These are phyloP conservation scores for Sugiyamaella xylanicola DNA, from an alignment of 1,139 yeast species.

Conservation along the genomic window DNA sequence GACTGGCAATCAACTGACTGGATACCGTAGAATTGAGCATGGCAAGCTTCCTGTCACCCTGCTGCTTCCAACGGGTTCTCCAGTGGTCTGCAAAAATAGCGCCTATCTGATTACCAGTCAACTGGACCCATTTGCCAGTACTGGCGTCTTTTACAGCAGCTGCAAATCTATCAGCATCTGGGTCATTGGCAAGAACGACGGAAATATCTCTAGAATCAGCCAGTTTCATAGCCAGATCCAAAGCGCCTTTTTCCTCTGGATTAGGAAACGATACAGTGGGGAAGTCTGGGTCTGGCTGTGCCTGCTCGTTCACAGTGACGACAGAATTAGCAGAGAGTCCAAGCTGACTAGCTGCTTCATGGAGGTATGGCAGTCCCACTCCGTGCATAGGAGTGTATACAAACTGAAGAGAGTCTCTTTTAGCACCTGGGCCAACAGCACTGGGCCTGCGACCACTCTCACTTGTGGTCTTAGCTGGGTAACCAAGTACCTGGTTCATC, in stretches of 20 bases:
- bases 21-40: conserved; percentile 89
- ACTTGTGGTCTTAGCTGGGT: neutral
- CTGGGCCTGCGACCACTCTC: conserved; percentile 1
- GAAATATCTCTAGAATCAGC: conserved; percentile 52
- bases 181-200: conserved; percentile 86
- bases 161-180: conserved; percentile 93
- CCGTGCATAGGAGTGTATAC: conserved; percentile 97
- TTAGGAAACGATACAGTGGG: conserved; percentile 89
- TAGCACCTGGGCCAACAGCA: conserved; percentile 27
- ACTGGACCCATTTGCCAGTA: conserved; percentile 64
- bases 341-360: conserved; percentile 34
- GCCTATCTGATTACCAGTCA: conserved; percentile 92
- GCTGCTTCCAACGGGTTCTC: conserved; percentile 45
- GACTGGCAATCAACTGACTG: conserved; percentile 71
- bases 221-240: conserved; percentile 63
- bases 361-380: conserved; percentile 59
- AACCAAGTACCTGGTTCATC: conserved; percentile 18
- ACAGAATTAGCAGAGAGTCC: conserved; percentile 43
- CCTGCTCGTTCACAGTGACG: conserved; percentile 60
- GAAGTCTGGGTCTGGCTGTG: conserved; percentile 77
- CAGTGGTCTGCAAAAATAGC: conserved; percentile 73
- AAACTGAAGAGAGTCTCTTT: conserved; percentile 44
- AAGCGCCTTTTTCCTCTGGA: conserved; percentile 94
- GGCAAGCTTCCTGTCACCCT: conserved; percentile 47
- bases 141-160: conserved; percentile 53